phyloP scores from a whole-genome alignment of 257 asterid species.

The Voacanga thouarsii region DNA sequence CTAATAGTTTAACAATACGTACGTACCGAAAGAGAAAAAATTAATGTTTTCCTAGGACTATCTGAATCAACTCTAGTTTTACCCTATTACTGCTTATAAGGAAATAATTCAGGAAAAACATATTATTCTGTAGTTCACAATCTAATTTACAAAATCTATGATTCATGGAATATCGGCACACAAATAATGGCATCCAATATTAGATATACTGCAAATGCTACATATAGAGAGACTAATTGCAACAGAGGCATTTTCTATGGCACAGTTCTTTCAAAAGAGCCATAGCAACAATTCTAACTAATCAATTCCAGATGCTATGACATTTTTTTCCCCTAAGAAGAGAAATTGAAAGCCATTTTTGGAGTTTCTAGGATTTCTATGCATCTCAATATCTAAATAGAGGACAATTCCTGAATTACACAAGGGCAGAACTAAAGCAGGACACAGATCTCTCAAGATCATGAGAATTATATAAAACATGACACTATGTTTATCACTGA shows the following conservation, averaged over 20 bases:
- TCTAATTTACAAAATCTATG: background rate
- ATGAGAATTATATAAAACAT: background rate
- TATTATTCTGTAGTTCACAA: background rate
- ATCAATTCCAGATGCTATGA: background rate
- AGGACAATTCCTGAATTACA: background rate
- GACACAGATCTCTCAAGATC: background rate
- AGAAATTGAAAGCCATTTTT: background rate
- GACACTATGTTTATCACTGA: background rate
- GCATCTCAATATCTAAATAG: background rate
- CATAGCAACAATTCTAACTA: background rate
- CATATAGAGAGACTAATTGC: background rate
- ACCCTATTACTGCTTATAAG: background rate
- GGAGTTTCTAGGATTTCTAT: background rate
- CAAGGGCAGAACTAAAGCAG: background rate
- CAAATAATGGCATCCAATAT: background rate
- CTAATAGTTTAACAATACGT: background rate
- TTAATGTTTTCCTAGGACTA: background rate
- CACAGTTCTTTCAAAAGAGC: background rate
- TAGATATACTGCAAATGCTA: background rate
- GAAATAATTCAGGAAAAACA: background rate
- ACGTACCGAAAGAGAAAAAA: background rate
- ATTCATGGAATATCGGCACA: background rate
- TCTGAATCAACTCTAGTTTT: background rate
- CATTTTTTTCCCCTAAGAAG: background rate
- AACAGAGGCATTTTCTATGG: background rate